Evolutionary conservation across 2,329 filamentous ascomycete genomes (phyloP), one percentile per base, ranked within the genome.

Genomic region (Polytolypa hystricis): DNA sequence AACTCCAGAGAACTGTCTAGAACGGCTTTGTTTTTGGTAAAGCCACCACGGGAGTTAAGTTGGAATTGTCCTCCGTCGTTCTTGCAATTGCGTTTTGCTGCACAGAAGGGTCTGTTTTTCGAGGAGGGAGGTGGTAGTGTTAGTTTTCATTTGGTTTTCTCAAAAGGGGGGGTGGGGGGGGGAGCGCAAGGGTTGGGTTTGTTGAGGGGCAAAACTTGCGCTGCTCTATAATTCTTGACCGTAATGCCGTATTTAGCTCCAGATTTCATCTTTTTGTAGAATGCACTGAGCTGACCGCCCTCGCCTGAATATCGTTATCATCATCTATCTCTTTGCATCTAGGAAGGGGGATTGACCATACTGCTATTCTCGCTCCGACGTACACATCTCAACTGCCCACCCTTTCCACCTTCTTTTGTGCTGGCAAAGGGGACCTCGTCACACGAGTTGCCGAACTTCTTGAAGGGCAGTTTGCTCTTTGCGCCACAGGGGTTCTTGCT

Each of bases 61-160:
- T 30, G 28, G 28, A 30, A 30, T 14, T 30, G 28, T 8, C 28
- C 28, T 30, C 28, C 28, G 14, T 30, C 28, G 14, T 30, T 30
- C 28, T 14, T 15, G 15, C 28, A 30, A 30, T 30, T 30, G 28
- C 9, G 28, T 15, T 30, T 30, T 30, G 9, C 15, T 7, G 8
- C 14, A 15, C 28, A 30, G 28, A 9, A 30, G 28, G 8, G 8
- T 26, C 23, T 8, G 23, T 26, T 26, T n/a, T 26, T n/a, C 23
- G n/a, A n/a, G n/a, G n/a, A n/a, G n/a, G n/a, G n/a, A n/a, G n/a
- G n/a, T n/a, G n/a, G n/a, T n/a, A n/a, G n/a, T n/a, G n/a, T n/a
- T n/a, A n/a, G n/a, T n/a, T n/a, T n/a, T n/a, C n/a, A n/a, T n/a
- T n/a, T n/a, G n/a, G n/a, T n/a, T n/a, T n/a, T n/a, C n/a, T n/a